phyloP scores from a whole-genome alignment of 1,284 basidiomycete genomes.

The Mycena citricolor region DNA sequence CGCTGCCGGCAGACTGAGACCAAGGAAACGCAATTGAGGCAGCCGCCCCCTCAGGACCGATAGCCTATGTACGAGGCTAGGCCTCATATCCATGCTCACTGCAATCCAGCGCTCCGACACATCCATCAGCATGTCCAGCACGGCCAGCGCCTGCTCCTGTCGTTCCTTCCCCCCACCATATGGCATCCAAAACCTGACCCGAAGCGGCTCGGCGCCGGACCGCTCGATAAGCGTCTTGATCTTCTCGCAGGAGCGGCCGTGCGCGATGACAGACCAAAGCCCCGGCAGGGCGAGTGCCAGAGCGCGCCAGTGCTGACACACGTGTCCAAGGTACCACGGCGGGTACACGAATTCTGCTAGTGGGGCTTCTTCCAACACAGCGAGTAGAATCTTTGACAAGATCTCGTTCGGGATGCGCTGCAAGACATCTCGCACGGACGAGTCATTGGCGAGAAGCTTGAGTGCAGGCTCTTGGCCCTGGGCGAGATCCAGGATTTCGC shows the following conservation, averaged over 20 bases:
- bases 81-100: background rate
- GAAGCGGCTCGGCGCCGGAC: constrained; percentile 1
- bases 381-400: constrained; percentile 4
- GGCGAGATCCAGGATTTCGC: no score
- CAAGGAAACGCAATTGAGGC: constrained; percentile 6
- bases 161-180: no score
- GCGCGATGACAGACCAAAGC: constrained; percentile 9
- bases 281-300: constrained; percentile 5
- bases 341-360: constrained; percentile 2
- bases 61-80: background rate
- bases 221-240: constrained; percentile 9
- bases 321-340: constrained; percentile 3
- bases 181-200: constrained; percentile 1
- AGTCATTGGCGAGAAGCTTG: no score
- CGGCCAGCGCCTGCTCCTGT: background rate
- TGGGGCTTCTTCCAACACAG: background rate
- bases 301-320: constrained; percentile 11
- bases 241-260: background rate
- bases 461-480: no score
- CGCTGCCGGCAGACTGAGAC: background rate
- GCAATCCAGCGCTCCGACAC: constrained; percentile 4
- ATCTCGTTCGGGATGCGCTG: constrained; percentile 11
- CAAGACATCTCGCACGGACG: no score
- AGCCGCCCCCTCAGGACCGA: background rate
- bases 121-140: constrained; percentile 3